Evolutionary conservation across 257 asterid genomes (phyloP), one percentile per base, ranked within the genome.

Genomic region (Solanum corneliomulleri): DNA sequence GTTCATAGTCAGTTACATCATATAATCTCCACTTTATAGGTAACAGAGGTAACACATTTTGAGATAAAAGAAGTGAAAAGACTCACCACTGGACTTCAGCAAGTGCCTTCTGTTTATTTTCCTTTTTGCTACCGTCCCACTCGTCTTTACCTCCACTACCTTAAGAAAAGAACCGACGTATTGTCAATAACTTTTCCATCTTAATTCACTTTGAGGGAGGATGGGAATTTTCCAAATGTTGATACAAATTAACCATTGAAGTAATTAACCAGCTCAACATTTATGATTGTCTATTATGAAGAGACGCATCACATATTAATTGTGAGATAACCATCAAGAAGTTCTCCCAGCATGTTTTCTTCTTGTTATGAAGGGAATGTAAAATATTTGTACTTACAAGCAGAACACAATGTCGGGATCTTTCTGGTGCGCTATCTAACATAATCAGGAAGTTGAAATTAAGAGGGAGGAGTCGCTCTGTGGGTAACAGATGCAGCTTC

Each of bases 91-190:
- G 42, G 98, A 93, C 91, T 97, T 97, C 88, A 97, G 85, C 91
- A 97, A 90, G 89, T 95, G 93, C 87, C 97, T 82, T 86, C 99
- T 94, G 90, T 93, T 94, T 86, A 97, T 95, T 93, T 95, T 96
- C 89, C 98, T 90, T 44, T 95, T 96, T n/a, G 99, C 95, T 77
- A 97, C 95, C 89, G 85, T 89, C 85, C 98, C 99, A 86, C 90
- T 90, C 33, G 95, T 90, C 88, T 90, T 92, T 23, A 97, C 99
- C 94, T 97, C 99, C 88, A 97, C 98, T 69, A 97, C 99, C 99
- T 96, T 91, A 89, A 86, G 89, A 87, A 84, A 76, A 20, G 69
- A 74, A 69, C 69, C 16, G 8, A 70, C 89, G 47, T 33, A 21
- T 71, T 72, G 23, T 68, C 88, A 35, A 21, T 49, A 5, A 35